phyloP scores from a whole-genome alignment of 768 basidiomycete species.

The Hygrophorus russula region DNA sequence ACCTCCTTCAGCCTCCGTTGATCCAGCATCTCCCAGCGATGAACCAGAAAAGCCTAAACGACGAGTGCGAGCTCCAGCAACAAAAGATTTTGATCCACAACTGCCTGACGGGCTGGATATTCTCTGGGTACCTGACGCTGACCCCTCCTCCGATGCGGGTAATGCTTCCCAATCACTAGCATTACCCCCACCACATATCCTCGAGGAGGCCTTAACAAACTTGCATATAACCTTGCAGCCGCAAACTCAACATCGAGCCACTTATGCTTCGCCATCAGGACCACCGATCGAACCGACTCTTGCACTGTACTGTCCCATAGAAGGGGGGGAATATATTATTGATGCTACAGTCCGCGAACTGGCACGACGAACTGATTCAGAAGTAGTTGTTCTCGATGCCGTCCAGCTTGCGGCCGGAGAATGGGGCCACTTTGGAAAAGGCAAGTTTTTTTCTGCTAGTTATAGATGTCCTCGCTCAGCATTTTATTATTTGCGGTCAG shows the following conservation, averaged over 20 bases:
- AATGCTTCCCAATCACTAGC: conserved; percentile 18
- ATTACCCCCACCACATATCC: conserved; percentile 63
- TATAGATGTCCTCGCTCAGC: neutral
- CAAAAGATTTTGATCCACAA: conserved; percentile 32
- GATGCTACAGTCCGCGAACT: conserved; percentile 72
- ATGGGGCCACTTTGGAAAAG: conserved; percentile 77
- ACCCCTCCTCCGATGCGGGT: conserved; percentile 17
- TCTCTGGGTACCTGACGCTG: conserved; percentile 49
- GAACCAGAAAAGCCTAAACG: conserved; percentile 37
- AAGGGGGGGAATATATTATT: conserved; percentile 30
- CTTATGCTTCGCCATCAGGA: conserved; percentile 42
- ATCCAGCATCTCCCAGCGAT: conserved; percentile 18
- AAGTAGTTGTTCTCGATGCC: conserved; percentile 77
- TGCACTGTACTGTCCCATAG: conserved; percentile 79
- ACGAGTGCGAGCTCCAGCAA: conserved; percentile 20
- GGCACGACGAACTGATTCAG: conserved; percentile 61
- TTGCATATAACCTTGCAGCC: conserved; percentile 71
- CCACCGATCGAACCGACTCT: conserved; percentile 67
- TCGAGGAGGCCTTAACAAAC: conserved; percentile 68
- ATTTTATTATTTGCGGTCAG: conserved; percentile 24
- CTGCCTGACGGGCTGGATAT: conserved; percentile 49
- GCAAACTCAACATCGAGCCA: conserved; percentile 66
- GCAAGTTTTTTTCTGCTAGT: conserved; percentile 21
- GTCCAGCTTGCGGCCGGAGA: conserved; percentile 83
- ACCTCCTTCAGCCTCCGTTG: conserved; percentile 9